These are phyloP conservation scores for Stevia rebaudiana DNA, from an alignment of 140 eudicot species.

Conservation along the genomic window DNA sequence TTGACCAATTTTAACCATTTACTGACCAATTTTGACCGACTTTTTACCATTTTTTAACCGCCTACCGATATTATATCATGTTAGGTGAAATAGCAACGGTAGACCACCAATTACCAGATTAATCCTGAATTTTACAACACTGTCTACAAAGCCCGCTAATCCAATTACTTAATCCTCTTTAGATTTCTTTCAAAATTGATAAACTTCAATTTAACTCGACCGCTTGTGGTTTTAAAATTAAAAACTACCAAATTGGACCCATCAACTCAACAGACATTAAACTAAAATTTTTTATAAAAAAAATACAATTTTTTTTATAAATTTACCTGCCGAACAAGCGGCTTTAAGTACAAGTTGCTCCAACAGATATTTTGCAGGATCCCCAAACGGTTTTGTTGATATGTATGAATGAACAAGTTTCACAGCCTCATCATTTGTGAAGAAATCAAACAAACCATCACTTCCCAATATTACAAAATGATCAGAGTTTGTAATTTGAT, in stretches of 20 bases:
- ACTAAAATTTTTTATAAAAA: background rate
- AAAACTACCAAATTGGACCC: background rate
- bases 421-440: conserved; percentile 77
- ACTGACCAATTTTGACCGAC: too few relatives aligned
- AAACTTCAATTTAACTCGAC: background rate
- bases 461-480: conserved; percentile 87
- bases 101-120: too few relatives aligned
- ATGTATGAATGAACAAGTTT: conserved; percentile 68
- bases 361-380: conserved; percentile 81
- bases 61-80: too few relatives aligned
- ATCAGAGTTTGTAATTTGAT: conserved; percentile 60
- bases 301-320: too few relatives aligned
- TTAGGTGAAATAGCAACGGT: too few relatives aligned
- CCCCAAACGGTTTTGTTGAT: conserved; percentile 57
- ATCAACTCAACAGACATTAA: background rate
- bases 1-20: too few relatives aligned
- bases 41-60: too few relatives aligned
- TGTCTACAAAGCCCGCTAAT: too few relatives aligned
- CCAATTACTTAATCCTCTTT: conserved; percentile 4
- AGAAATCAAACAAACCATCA: conserved; percentile 95
- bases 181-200: background rate
- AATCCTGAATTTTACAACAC: too few relatives aligned
- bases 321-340: conserved; percentile 91
- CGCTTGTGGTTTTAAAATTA: background rate
- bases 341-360: conserved; percentile 89